Conservation (phyloP, 2,329 filamentous ascomycete species). For the Cercospora canescens region DNA sequence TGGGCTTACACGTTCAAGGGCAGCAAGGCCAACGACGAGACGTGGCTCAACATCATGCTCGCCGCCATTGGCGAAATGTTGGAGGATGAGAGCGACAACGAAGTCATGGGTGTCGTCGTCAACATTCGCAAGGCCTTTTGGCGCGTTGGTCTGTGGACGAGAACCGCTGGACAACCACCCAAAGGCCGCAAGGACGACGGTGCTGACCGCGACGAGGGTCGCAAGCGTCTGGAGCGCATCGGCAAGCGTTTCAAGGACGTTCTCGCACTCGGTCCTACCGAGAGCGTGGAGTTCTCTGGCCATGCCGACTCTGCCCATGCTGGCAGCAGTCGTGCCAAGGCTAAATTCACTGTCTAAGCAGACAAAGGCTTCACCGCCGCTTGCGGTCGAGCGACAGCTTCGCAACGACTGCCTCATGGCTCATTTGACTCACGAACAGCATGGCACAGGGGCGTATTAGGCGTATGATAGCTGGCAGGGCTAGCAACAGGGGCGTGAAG, state of each 20-base stretch:
- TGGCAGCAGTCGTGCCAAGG: constrained; percentile 92
- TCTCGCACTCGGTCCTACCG: constrained; percentile 72
- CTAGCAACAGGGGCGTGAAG: constrained; percentile 34
- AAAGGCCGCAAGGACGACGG: constrained; percentile 63
- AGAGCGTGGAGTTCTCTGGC: constrained; percentile 90
- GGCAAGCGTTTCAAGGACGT: constrained; percentile 92
- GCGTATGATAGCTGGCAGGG: constrained; percentile 25
- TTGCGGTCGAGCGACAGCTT: constrained; percentile 5
- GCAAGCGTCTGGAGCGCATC: constrained; percentile 79
- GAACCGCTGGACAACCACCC: constrained; percentile 77
- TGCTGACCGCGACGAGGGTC: constrained; percentile 67
- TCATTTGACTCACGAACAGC: constrained; percentile 18
- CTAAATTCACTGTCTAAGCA: constrained; percentile 79
- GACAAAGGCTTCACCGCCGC: not conserved
- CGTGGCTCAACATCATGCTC: constrained; percentile 98
- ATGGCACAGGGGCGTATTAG: constrained; percentile 24
- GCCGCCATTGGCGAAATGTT: constrained; percentile 96
- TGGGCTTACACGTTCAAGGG: constrained; percentile 99
- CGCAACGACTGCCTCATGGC: constrained; percentile 4
- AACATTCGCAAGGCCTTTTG: constrained; percentile 99
- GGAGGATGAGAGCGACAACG: constrained; percentile 89
- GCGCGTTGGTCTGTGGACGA: constrained; percentile 96
- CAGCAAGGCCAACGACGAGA: constrained; percentile 91
- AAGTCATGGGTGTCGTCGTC: constrained; percentile 99
- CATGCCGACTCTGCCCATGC: constrained; percentile 92